Evolutionary conservation across 306 rosid genomes (phyloP).

Genomic region (Spatholobus suberectus): DNA sequence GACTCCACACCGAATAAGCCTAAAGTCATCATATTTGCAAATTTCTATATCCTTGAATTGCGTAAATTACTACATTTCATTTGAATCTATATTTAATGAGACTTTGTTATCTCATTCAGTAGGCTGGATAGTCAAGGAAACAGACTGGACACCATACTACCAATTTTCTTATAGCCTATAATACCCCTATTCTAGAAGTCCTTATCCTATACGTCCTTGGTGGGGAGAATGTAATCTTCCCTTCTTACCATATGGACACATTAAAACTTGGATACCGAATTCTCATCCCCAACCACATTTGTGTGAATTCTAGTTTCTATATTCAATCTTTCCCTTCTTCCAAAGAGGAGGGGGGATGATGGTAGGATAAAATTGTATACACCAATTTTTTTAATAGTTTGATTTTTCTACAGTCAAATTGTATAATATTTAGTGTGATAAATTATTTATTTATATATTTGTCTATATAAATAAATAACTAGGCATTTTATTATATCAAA

Average conservation of each 20-base stretch:
- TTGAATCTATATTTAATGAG: slow-evolving; percentile 36
- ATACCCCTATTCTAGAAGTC: slow-evolving; percentile 23
- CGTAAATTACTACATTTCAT: slow-evolving; percentile 42
- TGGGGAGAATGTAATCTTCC: background rate
- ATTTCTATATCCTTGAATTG: slow-evolving; percentile 36
- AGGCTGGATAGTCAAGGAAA: slow-evolving; percentile 57
- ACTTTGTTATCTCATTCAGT: slow-evolving; percentile 44
- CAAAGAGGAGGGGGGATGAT: background rate
- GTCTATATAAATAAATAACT: background rate
- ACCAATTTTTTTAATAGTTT: background rate
- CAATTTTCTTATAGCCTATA: background rate
- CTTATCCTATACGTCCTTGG: slow-evolving; percentile 2
- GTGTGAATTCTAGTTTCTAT: background rate
- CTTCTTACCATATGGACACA: background rate
- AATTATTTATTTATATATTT: background rate
- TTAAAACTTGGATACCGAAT: background rate
- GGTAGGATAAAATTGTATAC: background rate
- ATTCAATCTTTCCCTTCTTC: background rate
- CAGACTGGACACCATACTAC: slow-evolving; percentile 53
- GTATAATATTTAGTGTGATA: background rate
- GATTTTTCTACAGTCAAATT: background rate
- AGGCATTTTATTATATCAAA: background rate
- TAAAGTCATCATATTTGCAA: slow-evolving; percentile 30
- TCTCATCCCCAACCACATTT: background rate
- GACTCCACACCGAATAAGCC: slow-evolving; percentile 40